Evolutionary conservation across 2,329 filamentous ascomycete species (phyloP), one percentile per base, ranked within the genome.

Genomic region (Penicillium sp.): DNA sequence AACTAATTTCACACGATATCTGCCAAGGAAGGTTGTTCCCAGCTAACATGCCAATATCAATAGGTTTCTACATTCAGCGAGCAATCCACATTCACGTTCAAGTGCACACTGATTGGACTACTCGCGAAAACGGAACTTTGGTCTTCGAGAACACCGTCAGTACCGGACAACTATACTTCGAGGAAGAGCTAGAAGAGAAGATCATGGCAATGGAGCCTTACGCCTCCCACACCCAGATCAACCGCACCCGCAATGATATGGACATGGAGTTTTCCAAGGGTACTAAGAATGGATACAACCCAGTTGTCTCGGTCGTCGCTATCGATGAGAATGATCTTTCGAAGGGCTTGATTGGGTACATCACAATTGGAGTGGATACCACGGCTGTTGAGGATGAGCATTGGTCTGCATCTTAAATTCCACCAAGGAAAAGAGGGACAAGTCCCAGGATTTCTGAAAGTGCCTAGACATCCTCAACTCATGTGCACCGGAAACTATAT

Each of bases 271-370:
- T 54, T 43, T 48, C 46, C 16, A 13, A 27, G 7, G 60, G 63
- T 33, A 51, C 47, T 0, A 60, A 56, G 4, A 62, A 61, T 41
- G 71, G 71, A 6, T 75, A 62, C 35, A 66, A 70, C 35, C 73
- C 74, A 0, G 52, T 68, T 31, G 54, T 76, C 22, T 63, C 60
- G 16, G 62, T 75, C 29, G 66, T 74, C 33, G 61, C 74, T 5
- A 52, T 69, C 24, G 72, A 76, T 56, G 73, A 70, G 1, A 57
- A 70, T 53, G 65, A 75, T 56, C 52, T 71, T 6, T 63, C 62
- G 21, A 76, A 75, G 24, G 73, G 73, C 1, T 65, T 75, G 62
- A 64, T 75, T 46, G 71, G 68, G 1, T 76, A 75, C 39, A 68
- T 75, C 29, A 76, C 71, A 2, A 65, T 75, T 21, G 52, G 52